Evolutionary conservation across 305 asterid species (phyloP), one percentile per base, ranked within the genome.

Genomic region (Fraxinus dipetala): DNA sequence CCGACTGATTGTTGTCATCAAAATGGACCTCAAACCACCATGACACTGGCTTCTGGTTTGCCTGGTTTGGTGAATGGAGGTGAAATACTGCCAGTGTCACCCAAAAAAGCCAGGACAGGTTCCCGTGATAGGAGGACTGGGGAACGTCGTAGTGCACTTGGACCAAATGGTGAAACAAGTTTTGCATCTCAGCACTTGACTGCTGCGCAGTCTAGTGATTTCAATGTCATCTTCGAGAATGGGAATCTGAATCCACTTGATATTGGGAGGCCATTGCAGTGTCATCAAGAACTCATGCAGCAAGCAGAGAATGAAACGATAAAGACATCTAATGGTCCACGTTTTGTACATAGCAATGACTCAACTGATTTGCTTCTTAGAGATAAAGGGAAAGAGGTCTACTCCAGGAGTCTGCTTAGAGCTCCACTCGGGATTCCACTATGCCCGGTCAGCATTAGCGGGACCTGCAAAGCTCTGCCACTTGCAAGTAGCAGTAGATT

Each of bases 341-440:
- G 85, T 88, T 87, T 83, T 87, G 89, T 86, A 76, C 81, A 83
- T 90, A 84, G 89, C 84, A 86, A 85, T 85, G 91, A 81, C 84
- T 84, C 86, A 80, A 72, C 59, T 70, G 90, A 86, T 75, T 75
- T 81, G 81, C 61, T 85, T 74, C 88, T 76, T 82, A 87, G 83
- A 84, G 85, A 85, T 76, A 90, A 84, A 20, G 86, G 82, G 84
- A 86, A 84, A 65, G 90, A 90, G 74, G 82, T 80, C 81, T 86
- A 80, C 80, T 84, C 91, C 38, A 91, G 91, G 85, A 91, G 91
- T 84, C 90, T 86, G 61, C 89, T 92, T 26, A 94, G 76, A 86
- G 97, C 99, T 40, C 99, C 98, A n/a, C 91, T 93, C 5, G 99
- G 99, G 81, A 88, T 95, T 83, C 95, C 95, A 4, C 82, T 85